Evolutionary conservation across 176 grass and related monocot species (phyloP), one percentile per base, ranked within the genome.

Genomic region (Oryza rufipogon): DNA sequence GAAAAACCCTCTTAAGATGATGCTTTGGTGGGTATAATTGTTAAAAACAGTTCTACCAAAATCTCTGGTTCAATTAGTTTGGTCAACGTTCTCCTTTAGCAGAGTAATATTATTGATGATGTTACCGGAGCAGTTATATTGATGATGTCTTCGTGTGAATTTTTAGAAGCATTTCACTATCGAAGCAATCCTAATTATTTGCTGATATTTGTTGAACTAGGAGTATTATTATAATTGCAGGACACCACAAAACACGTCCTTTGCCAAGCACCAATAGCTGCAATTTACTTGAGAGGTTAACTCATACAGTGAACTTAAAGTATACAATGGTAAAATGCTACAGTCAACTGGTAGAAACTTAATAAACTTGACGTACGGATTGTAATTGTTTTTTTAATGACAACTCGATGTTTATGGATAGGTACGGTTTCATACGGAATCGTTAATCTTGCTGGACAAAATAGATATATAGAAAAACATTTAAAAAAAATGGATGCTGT

Each of bases 371-470:
- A 73, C 36, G 58, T 63, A 63, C 58, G 0, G 0, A 63, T 23
- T 63, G 20, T 0, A 22, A 9, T 22, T 61, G 6, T n/a, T 63
- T 63, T 22, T 22, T 23, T 13, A 10, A 22, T 63, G 8, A 63
- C 20, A 9, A 54, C 51, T 54, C 4, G 58, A 63, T 28, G 15
- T 48, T 30, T 30, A 65, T 41, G 7, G 41, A 66, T 47, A 49
- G 10, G 6, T 22, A 48, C 13, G 0, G 16, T 15, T 73, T 63
- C 46, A 17, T 46, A 44, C 51, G 14, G 13, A 28, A 28, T 6
- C 42, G n/a, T 71, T 54, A 13, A 46, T 45, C 36, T 71, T 36
- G 36, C 26, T 65, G 54, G 41, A 65, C 81, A 15, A 83, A 64
- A 44, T 16, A 11, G 39, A 48, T 51, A 32, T 66, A 25, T n/a